Evolutionary conservation across 208 protist genomes (phyloP).

Genomic region (Hexamita inflata): DNA sequence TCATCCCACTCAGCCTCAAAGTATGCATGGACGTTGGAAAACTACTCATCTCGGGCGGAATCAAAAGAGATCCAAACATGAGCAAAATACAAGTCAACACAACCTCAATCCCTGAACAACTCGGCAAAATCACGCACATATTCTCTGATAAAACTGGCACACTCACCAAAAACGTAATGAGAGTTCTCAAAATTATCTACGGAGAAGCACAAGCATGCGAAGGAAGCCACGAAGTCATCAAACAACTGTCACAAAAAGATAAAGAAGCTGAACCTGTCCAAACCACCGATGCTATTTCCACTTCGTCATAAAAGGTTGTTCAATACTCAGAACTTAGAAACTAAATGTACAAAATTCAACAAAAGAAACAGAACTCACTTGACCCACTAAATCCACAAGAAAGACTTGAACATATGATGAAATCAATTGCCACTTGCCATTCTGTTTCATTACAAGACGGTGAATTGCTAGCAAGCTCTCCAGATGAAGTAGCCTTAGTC

Average conservation of each 20-base stretch:
- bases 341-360: too few species aligned
- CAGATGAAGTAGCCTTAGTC: conserved; percentile 78
- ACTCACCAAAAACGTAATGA: conserved; percentile 83
- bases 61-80: conserved; percentile 59
- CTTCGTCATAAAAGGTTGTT: too few species aligned
- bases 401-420: too few species aligned
- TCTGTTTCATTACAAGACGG: too few species aligned
- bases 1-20: conserved; percentile 80
- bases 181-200: conserved; percentile 55
- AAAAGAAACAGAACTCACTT: too few species aligned
- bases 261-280: too few species aligned
- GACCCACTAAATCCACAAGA: too few species aligned
- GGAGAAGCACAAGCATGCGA: conserved; percentile 36
- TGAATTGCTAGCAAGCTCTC: conserved; percentile 58
- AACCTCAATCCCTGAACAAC: conserved; percentile 81
- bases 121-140: conserved; percentile 83
- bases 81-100: conserved; percentile 64
- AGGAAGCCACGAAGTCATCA: too few species aligned
- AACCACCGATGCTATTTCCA: too few species aligned
- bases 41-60: conserved; percentile 70
- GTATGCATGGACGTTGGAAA: conserved; percentile 90
- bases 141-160: conserved; percentile 94
- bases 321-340: too few species aligned
- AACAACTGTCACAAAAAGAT: too few species aligned
- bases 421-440: too few species aligned